These are phyloP conservation scores for Remersonia thermophila DNA, from an alignment of 2,329 filamentous ascomycete species.

Conservation along the genomic window DNA sequence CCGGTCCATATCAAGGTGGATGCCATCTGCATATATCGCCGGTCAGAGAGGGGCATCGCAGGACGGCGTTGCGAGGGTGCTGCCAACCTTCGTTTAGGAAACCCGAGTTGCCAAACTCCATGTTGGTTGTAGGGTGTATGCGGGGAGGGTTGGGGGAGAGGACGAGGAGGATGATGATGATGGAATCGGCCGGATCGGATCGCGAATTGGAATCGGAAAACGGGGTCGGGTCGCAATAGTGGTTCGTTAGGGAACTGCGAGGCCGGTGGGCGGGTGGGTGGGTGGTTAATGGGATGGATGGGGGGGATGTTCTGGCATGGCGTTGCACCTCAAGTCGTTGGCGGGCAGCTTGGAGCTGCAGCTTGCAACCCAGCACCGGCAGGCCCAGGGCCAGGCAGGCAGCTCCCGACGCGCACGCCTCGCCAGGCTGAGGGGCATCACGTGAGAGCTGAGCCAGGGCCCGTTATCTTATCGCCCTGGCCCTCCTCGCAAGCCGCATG, in stretches of 20 bases:
- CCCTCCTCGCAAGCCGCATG: too few species aligned
- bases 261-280: not conserved
- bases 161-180: not conserved
- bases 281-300: too few species aligned
- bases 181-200: not conserved
- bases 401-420: slow-evolving; percentile 17
- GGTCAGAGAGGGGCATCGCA: slow-evolving; percentile 4
- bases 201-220: slow-evolving; percentile 15
- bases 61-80: not conserved
- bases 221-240: too few species aligned
- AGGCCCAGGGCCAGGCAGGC: slow-evolving; percentile 10
- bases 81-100: slow-evolving; percentile 50
- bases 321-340: too few species aligned
- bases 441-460: slow-evolving; percentile 8
- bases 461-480: slow-evolving; percentile 9
- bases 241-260: not conserved
- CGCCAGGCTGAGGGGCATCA: slow-evolving; percentile 12
- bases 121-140: too few species aligned
- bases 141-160: too few species aligned
- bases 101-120: slow-evolving; percentile 54
- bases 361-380: slow-evolving; percentile 12
- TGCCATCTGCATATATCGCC: slow-evolving; percentile 62
- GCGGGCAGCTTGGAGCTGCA: slow-evolving; percentile 10
- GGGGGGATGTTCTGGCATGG: not conserved
- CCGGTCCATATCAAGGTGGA: slow-evolving; percentile 97